Evolutionary conservation across 1,284 basidiomycete species (phyloP).

Genomic region (Retiboletus flavoniger): DNA sequence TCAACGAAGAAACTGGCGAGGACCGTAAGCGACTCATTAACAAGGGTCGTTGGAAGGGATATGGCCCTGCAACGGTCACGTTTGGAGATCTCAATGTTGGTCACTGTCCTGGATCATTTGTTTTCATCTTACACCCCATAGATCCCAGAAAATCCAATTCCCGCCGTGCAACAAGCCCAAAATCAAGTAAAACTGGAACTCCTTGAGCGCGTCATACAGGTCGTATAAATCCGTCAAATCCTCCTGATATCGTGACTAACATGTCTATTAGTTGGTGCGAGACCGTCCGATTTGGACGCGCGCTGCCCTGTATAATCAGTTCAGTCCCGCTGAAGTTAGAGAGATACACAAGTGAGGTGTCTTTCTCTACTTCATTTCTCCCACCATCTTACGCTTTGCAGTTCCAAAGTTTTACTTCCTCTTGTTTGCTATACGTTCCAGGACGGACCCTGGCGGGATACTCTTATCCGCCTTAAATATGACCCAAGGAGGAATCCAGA

Average conservation of each 20-base stretch:
- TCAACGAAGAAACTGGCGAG: conserved; percentile 75
- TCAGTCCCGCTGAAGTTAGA: conserved; percentile 64
- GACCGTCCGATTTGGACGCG: conserved; percentile 89
- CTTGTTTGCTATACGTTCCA: conserved; percentile 84
- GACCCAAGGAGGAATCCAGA: conserved; percentile 77
- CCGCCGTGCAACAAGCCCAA: conserved; percentile 53
- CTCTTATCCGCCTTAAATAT: conserved; percentile 83
- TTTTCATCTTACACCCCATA: conserved; percentile 27
- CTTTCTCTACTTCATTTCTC: neutral
- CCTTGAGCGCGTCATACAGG: conserved; percentile 58
- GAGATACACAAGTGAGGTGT: conserved; percentile 67
- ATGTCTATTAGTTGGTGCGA: conserved; percentile 51
- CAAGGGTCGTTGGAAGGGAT: conserved; percentile 75
- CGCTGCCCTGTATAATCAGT: conserved; percentile 79
- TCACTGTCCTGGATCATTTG: neutral
- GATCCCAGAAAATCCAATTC: conserved; percentile 68
- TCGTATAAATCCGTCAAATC: conserved; percentile 32
- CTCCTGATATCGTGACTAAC: conserved; percentile 2
- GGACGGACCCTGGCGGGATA: conserved; percentile 94
- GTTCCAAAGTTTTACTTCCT: conserved; percentile 70
- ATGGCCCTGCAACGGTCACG: conserved; percentile 66
- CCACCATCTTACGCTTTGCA: conserved; percentile 29
- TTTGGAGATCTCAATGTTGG: conserved; percentile 62
- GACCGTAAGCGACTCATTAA: conserved; percentile 80
- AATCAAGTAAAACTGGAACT: conserved; percentile 59